Percentiles rank a stretch among this genome's conserved stretches.
phyloP scores from a whole-genome alignment of 192 early-diverging fungal genomes.

The Coemansia reversa region DNA sequence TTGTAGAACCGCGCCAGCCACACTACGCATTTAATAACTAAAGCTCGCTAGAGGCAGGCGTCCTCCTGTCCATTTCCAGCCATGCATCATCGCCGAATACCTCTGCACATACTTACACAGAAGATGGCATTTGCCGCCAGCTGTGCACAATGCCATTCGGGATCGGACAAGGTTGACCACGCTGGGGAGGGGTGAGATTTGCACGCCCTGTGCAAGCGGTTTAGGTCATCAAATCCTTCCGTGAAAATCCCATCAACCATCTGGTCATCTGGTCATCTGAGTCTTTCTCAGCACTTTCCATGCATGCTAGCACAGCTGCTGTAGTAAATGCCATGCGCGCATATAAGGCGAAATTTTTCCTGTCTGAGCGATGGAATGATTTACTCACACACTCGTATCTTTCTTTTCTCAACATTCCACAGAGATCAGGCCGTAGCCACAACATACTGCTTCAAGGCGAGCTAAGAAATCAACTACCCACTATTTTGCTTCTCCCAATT shows the following conservation, averaged over 20 bases:
- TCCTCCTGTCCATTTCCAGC: background rate
- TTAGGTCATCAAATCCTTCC: background rate
- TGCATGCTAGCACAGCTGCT: background rate
- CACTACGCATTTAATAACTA: no score
- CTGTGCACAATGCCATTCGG: background rate
- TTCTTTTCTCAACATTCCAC: background rate
- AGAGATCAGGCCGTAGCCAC: background rate
- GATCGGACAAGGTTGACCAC: background rate
- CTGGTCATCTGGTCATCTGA: background rate
- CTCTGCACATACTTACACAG: background rate
- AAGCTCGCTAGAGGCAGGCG: no score
- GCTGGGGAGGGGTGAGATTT: background rate
- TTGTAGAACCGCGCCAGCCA: background rate
- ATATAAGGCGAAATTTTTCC: background rate
- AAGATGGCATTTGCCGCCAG: background rate
- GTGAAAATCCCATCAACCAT: background rate
- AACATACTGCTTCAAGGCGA: background rate
- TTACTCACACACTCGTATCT: background rate
- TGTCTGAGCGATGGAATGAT: background rate
- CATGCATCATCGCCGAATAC: background rate
- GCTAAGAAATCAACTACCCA: background rate
- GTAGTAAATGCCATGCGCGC: background rate
- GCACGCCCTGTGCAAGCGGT: background rate
- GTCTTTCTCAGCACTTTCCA: background rate
- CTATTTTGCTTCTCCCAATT: slow-evolving; percentile 6